Evolutionary conservation across 2,329 filamentous ascomycete genomes (phyloP), one percentile per base, ranked within the genome.

Genomic region (Verticillium klebahnii): DNA sequence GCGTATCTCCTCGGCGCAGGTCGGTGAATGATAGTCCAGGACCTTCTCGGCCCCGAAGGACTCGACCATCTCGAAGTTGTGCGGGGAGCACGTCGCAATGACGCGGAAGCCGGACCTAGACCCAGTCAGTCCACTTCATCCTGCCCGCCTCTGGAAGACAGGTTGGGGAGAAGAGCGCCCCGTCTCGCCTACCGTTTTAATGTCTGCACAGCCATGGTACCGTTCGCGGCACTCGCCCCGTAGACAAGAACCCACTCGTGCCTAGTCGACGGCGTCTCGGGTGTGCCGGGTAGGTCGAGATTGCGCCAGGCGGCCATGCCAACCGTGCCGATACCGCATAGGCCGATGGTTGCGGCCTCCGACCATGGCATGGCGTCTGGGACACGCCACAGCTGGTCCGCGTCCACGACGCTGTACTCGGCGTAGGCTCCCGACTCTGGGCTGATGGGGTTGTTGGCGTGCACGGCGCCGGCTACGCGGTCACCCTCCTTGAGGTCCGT

Each of bases 11-110:
- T 63, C 62, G 5, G 67, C 75, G 63, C 72, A 76, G 2, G 69
- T 71, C 0, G 74, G 64, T 0, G 66, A 69, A 50, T 68, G 65
- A 65, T 84, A 80, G 69, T 85, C 80, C 65, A 83, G 82, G 5
- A 71, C 73, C 5, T 70, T 67, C 5, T 72, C 74, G 1, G 82
- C 82, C 1, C 82, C 82, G 36, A 72, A 75, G 0, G 61, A 61
- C 39, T 72, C 70, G n/a, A 75, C 77, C 1, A 81, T 71, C 2
- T 74, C 73, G 58, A 74, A 74, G 64, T 81, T 83, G 37, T 63
- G 60, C 0, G 77, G 72, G 0, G 80, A 80, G 64, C 77, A 79
- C 1, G 79, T 82, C 0, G 78, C 71, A n/a, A 82, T 75, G 3
- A 77, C 73, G 0, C 63, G 70, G 17, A 75, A 69, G 0, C 80